Conservation (phyloP, 805 yeast genomes). For the Metschnikowia cerradonensis region DNA sequence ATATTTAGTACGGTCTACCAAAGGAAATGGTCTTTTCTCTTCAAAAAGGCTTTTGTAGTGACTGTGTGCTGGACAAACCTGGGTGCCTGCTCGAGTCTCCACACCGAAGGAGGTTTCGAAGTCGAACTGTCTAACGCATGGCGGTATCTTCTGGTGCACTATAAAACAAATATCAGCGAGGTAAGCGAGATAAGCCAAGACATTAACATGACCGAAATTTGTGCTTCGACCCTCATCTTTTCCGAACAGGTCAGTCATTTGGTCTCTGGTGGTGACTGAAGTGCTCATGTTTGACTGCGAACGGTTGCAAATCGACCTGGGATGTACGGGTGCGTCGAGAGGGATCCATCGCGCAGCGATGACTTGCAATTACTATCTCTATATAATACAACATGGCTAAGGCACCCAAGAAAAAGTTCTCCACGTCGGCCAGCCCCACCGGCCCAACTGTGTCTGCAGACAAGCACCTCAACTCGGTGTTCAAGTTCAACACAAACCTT, state of each 20-base stretch:
- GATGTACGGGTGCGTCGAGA: slow-evolving; percentile 7
- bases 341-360: slow-evolving; percentile 5
- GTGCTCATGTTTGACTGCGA: slow-evolving; percentile 2
- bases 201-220: not conserved
- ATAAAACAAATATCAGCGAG: slow-evolving; percentile 5
- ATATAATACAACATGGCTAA: slow-evolving; percentile 46
- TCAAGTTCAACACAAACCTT: slow-evolving; percentile 92
- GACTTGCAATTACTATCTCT: slow-evolving; percentile 4
- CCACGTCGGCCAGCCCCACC: slow-evolving; percentile 41
- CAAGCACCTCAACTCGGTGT: slow-evolving; percentile 73
- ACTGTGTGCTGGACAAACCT: slow-evolving; percentile 9
- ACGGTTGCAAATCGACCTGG: slow-evolving; percentile 1
- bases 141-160: slow-evolving; percentile 5
- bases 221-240: not conserved
- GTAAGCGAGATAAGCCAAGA: slow-evolving; percentile 3
- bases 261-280: no score
- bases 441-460: slow-evolving; percentile 64
- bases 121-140: slow-evolving; percentile 13
- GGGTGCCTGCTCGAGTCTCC: slow-evolving; percentile 5
- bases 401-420: slow-evolving; percentile 61
- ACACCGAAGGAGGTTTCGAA: slow-evolving; percentile 8
- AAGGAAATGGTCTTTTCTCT: not conserved
- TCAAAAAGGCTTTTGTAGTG: slow-evolving; percentile 10
- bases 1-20: not conserved
- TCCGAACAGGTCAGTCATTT: not conserved